Percentiles rank a stretch among this genome's conserved stretches.
phyloP scores from a whole-genome alignment of 306 rosid species.

The Vicia sativa region DNA sequence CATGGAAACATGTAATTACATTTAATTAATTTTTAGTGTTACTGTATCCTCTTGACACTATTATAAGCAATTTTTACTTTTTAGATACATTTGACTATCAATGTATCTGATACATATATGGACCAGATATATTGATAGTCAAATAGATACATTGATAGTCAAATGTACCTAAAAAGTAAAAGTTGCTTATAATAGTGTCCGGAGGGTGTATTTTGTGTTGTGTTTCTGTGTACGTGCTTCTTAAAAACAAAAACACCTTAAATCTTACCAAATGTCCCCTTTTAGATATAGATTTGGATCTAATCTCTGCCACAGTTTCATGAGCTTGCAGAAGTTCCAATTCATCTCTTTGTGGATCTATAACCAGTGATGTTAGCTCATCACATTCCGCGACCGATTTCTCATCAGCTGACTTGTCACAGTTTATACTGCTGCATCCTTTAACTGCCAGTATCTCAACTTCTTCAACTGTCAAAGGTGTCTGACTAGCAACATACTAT shows the following conservation, averaged over 20 bases:
- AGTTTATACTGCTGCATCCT: constrained; percentile 38
- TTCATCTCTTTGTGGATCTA: constrained; percentile 62
- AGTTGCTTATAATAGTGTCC: too few species aligned
- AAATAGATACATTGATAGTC: too few species aligned
- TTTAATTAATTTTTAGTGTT: neutral
- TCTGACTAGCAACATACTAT: constrained; percentile 69
- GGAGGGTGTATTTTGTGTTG: neutral
- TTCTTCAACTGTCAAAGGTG: constrained; percentile 64
- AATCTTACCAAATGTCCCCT: constrained; percentile 69
- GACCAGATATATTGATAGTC: too few species aligned
- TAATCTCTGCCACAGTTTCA: constrained; percentile 70
- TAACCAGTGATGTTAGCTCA: constrained; percentile 41
- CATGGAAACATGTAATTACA: neutral
- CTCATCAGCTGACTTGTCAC: constrained; percentile 43
- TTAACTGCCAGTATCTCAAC: constrained; percentile 72
- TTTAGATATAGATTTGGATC: constrained; percentile 56
- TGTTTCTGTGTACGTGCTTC: neutral
- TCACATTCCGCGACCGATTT: constrained; percentile 14
- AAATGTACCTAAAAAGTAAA: too few species aligned
- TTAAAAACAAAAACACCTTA: neutral
- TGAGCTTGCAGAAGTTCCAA: constrained; percentile 66
- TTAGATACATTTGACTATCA: too few species aligned
- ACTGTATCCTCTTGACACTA: too few species aligned
- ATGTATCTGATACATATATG: too few species aligned
- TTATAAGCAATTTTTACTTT: too few species aligned